phyloP scores from a whole-genome alignment of 106 monocot species.

The Dendrobium officinale region DNA sequence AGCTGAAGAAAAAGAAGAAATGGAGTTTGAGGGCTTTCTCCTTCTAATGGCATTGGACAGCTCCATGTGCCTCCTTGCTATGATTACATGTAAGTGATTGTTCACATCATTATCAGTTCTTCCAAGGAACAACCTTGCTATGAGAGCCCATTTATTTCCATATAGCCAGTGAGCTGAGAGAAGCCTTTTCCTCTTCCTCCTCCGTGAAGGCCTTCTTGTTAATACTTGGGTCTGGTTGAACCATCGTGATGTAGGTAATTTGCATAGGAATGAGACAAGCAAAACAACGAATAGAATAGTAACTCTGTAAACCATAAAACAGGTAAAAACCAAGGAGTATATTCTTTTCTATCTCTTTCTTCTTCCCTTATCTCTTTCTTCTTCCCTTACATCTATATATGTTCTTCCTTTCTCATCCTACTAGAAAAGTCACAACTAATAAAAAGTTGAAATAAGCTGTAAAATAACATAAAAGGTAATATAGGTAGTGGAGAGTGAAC shows the following conservation, averaged over 20 bases:
- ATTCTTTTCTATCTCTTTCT: no score
- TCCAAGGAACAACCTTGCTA: constrained; percentile 64
- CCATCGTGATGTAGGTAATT: constrained; percentile 39
- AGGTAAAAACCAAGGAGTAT: no score
- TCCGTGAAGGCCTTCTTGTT: constrained; percentile 70
- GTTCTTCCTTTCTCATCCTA: no score
- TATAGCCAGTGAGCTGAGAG: constrained; percentile 55
- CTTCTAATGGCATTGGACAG: constrained; percentile 30
- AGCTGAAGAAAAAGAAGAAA: neutral
- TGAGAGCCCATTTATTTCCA: constrained; percentile 72
- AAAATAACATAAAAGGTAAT: no score
- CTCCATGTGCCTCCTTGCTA: constrained; percentile 32
- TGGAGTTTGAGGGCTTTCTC: constrained; percentile 18
- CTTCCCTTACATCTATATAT: no score
- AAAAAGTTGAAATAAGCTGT: no score
- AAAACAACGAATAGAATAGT: no score
- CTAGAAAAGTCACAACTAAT: no score
- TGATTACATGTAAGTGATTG: constrained; percentile 70
- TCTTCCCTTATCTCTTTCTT: no score
- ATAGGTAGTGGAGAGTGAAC: no score
- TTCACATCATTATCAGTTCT: constrained; percentile 81
- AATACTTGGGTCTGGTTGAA: constrained; percentile 87
- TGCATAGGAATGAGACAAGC: no score
- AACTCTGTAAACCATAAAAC: no score
- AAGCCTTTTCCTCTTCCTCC: constrained; percentile 65